Evolutionary conservation across 2,329 filamentous ascomycete species (phyloP).

Genomic region (Arthrinium puccinioides): DNA sequence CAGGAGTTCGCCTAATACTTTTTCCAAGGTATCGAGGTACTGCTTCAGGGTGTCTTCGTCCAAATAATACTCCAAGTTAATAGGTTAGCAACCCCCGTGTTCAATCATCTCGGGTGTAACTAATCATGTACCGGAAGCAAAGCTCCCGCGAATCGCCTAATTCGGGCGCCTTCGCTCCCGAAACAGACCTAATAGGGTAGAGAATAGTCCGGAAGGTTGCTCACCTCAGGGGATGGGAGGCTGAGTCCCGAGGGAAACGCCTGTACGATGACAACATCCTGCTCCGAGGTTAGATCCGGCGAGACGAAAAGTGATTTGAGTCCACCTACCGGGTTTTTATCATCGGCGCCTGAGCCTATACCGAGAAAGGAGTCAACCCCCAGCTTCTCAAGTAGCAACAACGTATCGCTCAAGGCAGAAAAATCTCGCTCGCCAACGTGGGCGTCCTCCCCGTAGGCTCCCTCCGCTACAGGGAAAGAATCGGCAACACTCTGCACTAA

Average conservation of each 20-base stretch:
- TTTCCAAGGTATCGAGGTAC: slow-evolving; percentile 39
- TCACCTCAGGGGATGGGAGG: slow-evolving; percentile 45
- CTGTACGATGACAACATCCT: slow-evolving; percentile 26
- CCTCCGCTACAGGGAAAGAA: slow-evolving; percentile 30
- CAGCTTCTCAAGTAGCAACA: slow-evolving; percentile 37
- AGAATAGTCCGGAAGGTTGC: too few relatives aligned
- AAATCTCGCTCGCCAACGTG: slow-evolving; percentile 18
- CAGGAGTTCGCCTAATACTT: slow-evolving; percentile 26
- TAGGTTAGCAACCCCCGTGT: too few relatives aligned
- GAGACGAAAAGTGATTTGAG: background rate
- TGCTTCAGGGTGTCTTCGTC: slow-evolving; percentile 43
- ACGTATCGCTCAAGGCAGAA: slow-evolving; percentile 33
- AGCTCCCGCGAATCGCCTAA: too few relatives aligned
- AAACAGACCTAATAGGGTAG: too few relatives aligned
- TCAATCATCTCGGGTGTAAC: too few relatives aligned
- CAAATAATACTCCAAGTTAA: slow-evolving; percentile 55
- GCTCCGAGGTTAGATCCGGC: background rate
- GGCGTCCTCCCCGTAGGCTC: slow-evolving; percentile 11
- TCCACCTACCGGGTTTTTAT: slow-evolving; percentile 29
- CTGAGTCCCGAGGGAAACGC: slow-evolving; percentile 41
- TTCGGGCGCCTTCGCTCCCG: too few relatives aligned
- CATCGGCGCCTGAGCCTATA: slow-evolving; percentile 32
- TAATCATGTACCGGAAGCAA: too few relatives aligned
- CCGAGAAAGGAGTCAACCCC: slow-evolving; percentile 31
- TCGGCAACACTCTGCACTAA: slow-evolving; percentile 46